phyloP scores from a whole-genome alignment of 257 asterid species.

The Cordia subcordata region DNA sequence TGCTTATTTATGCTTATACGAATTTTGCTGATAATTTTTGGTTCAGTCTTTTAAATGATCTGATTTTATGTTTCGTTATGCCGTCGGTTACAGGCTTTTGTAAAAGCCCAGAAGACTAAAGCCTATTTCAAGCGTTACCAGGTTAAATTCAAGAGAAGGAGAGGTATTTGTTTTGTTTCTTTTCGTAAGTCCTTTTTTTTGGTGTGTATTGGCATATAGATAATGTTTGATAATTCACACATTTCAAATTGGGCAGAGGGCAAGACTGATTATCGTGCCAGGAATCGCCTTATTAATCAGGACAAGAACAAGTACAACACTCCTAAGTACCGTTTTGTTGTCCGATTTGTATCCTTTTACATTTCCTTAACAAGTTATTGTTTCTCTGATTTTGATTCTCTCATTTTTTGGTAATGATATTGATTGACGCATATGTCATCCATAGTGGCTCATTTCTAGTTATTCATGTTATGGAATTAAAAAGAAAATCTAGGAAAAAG shows the following conservation, averaged over 20 bases:
- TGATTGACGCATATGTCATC: not conserved
- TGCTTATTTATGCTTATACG: too few relatives aligned
- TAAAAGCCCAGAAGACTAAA: conserved; percentile 50
- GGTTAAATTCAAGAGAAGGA: conserved; percentile 72
- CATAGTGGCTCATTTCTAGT: too few relatives aligned
- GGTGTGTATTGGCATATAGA: not conserved
- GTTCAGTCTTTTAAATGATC: not conserved
- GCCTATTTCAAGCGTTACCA: conserved; percentile 71
- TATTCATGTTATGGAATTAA: not conserved
- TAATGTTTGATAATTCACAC: not conserved
- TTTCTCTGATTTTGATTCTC: not conserved
- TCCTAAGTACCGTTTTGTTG: conserved; percentile 73
- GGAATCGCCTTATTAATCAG: conserved; percentile 79
- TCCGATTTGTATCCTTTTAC: conserved; percentile 62
- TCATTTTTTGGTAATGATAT: not conserved
- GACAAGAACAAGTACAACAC: conserved; percentile 83
- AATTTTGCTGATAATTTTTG: not conserved
- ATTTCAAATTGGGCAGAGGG: conserved; percentile 45
- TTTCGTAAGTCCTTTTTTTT: not conserved
- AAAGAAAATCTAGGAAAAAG: too few relatives aligned
- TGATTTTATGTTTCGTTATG: not conserved
- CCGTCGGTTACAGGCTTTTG: conserved; percentile 26
- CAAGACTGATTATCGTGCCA: conserved; percentile 80
- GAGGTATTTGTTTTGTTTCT: conserved; percentile 28
- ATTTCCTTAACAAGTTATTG: not conserved